phyloP scores from a whole-genome alignment of 331 rosid genomes.

The Malus hybrid region DNA sequence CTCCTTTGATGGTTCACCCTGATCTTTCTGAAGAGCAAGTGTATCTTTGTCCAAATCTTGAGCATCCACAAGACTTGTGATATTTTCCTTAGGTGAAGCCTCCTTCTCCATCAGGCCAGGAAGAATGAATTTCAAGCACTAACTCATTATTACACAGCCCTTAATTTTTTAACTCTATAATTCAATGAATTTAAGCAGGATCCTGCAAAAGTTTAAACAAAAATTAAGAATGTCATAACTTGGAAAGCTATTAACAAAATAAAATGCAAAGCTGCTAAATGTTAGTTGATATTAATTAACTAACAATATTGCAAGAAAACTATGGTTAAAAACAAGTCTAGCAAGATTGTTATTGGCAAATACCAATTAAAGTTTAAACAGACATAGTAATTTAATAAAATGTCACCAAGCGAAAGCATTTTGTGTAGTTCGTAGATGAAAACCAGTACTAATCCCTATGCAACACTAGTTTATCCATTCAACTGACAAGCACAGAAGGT shows the following conservation, averaged over 20 bases:
- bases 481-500: no score
- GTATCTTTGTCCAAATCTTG: slow-evolving; percentile 27
- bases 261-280: neutral
- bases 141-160: slow-evolving; percentile 4
- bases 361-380: neutral
- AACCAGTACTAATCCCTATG: neutral
- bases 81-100: slow-evolving; percentile 17
- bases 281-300: neutral
- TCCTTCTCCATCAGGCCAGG: slow-evolving; percentile 33
- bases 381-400: neutral
- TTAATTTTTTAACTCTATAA: neutral
- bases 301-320: neutral
- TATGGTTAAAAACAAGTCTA: neutral
- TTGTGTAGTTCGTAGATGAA: neutral
- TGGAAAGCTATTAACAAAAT: neutral
- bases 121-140: neutral
- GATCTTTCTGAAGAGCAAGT: slow-evolving; percentile 17
- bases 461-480: neutral
- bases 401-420: neutral
- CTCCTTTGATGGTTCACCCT: slow-evolving; percentile 20
- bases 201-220: slow-evolving; percentile 19
- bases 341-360: neutral
- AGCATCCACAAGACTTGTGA: slow-evolving; percentile 20
- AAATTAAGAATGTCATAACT: neutral
- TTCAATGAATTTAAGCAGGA: neutral